Conservation (phyloP, 2,329 filamentous ascomycete genomes). For the Teratosphaeria pseudoeucalypti region DNA sequence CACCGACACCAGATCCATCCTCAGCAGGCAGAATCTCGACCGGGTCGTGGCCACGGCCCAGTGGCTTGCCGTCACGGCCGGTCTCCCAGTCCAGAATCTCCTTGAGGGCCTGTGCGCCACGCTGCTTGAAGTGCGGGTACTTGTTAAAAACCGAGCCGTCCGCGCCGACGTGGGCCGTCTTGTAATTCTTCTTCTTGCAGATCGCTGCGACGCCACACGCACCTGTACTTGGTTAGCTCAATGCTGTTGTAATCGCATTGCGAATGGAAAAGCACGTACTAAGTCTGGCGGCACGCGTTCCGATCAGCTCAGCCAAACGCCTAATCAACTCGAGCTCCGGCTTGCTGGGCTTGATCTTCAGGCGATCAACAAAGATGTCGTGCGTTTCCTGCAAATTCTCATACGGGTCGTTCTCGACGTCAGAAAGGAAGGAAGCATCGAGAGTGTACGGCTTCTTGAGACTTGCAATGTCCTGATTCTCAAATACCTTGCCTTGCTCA, state of each 20-base stretch:
- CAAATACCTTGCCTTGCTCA: conserved; percentile 63
- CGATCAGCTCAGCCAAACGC: conserved; percentile 83
- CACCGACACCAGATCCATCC: conserved; percentile 94
- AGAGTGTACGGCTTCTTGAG: conserved; percentile 81
- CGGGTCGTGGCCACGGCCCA: conserved; percentile 57
- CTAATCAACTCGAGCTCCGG: conserved; percentile 84
- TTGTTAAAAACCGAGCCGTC: conserved; percentile 99
- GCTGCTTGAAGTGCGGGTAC: conserved; percentile 94
- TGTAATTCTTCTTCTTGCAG: conserved; percentile 87
- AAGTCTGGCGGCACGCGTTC: conserved; percentile 83
- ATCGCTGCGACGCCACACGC: conserved; percentile 93
- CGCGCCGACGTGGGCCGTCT: conserved; percentile 84
- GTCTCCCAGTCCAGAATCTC: conserved; percentile 93
- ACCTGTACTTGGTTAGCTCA: neutral
- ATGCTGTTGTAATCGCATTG: no score
- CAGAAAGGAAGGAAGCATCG: conserved; percentile 85
- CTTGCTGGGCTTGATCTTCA: conserved; percentile 59
- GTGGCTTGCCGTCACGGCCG: conserved; percentile 53
- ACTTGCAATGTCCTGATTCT: conserved; percentile 66
- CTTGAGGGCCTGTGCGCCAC: conserved; percentile 76
- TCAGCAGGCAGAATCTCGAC: conserved; percentile 82
- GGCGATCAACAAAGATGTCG: conserved; percentile 68
- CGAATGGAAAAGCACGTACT: conserved; percentile 35
- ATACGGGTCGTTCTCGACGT: conserved; percentile 87
- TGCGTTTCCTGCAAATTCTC: conserved; percentile 87